Evolutionary conservation across 257 asterid genomes (phyloP), one percentile per base, ranked within the genome.

Genomic region (Jacaranda mimosifolia): DNA sequence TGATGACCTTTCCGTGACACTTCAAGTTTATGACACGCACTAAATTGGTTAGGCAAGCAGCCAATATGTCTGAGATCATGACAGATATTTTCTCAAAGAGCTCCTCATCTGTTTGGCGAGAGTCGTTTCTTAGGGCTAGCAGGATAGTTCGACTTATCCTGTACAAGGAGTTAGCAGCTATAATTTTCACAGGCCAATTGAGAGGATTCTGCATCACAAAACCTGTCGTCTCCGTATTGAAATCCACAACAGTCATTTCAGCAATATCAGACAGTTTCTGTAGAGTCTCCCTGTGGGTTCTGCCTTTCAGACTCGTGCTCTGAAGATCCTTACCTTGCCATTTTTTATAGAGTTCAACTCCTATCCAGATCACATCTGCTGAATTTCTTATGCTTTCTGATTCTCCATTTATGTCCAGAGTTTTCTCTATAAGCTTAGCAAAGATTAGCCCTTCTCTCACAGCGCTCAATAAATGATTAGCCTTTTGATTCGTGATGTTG

Each of bases 91-190:
- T 19, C 38, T 63, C 72, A 13, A 74, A 63, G 63, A 74, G 6
- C 4, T 3, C 32, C 21, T 63, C 71, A 11, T 63, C 56, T 7
- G 40, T 36, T 63, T 36, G 35, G 12, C 9, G 14, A 46, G 19
- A 43, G 6, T 45, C 38, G 3, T 9, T 67, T 11, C 56, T 3
- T 1, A 4, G 17, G 13, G 38, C 39, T 38, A 55, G 42, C 65
- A 82, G 17, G n/a, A 81, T 57, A 13, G 79, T 78, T 63, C n/a
- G 57, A 32, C 77, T 74, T 5, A 78, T 75, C 56, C 82, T 64
- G 73, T 83, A 83, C 90, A 81, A 78, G 9, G 86, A 83, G 74
- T 81, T 81, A 1, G 89, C 79, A 42, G 86, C 83, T 17, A 79
- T 26, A 45, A 73, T 53, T 4, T 32, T 71, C 38, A 8, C 10